Conservation (phyloP, 495 filamentous ascomycete genomes). For the Halenospora varia region DNA sequence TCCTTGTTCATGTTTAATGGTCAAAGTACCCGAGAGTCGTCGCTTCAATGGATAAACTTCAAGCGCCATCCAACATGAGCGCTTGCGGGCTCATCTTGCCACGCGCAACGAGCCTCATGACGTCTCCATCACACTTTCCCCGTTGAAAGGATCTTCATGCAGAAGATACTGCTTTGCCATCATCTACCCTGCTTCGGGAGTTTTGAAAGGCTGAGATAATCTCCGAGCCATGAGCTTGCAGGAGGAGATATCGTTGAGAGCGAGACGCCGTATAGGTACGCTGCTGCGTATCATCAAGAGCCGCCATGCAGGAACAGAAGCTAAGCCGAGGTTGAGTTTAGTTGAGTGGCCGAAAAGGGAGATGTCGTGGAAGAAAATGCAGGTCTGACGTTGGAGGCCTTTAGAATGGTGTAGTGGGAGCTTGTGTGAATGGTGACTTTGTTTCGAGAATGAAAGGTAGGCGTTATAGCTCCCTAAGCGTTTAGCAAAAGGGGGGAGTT, state of each 20-base stretch:
- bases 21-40: background rate
- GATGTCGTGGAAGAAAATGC: constrained; percentile 2
- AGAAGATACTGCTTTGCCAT: background rate
- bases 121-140: constrained; percentile 6
- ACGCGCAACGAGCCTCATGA: constrained; percentile 13
- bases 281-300: constrained; percentile 7
- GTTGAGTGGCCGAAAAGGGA: background rate
- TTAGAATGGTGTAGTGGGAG: constrained; percentile 13
- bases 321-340: constrained; percentile 4
- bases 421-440: constrained; percentile 13
- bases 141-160: background rate
- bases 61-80: constrained; percentile 23
- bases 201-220: background rate
- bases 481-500: constrained; percentile 8
- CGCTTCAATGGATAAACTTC: constrained; percentile 17
- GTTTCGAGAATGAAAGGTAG: background rate
- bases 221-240: background rate
- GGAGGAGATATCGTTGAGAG: background rate
- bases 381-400: constrained; percentile 10
- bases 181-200: background rate
- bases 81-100: constrained; percentile 6
- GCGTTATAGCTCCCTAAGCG: constrained; percentile 1
- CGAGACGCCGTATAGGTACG: constrained; percentile 13
- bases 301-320: constrained; percentile 16
- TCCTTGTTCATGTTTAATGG: no score